Evolutionary conservation across 2,329 filamentous ascomycete species (phyloP).

Genomic region (Aspergillus neoniger): DNA sequence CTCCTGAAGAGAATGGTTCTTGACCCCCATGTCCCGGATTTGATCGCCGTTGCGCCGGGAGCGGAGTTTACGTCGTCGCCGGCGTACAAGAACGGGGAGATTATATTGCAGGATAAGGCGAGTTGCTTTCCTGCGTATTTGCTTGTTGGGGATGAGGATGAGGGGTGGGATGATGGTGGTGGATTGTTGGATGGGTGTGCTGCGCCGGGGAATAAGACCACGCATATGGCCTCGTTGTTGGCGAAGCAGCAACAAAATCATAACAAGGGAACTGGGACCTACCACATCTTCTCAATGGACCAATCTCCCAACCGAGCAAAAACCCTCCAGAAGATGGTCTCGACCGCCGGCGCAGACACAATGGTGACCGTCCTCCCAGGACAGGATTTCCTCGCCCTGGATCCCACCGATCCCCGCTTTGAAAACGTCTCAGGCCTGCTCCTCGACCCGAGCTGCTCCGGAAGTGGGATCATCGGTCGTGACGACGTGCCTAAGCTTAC

Average conservation of each 20-base stretch:
- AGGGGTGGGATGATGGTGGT: constrained; percentile 57
- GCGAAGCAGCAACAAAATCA: constrained; percentile 11
- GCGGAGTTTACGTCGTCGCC: constrained; percentile 71
- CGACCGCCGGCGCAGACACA: constrained; percentile 68
- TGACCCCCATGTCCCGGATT: constrained; percentile 79
- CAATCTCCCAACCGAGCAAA: constrained; percentile 59
- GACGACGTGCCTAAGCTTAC: constrained; percentile 73
- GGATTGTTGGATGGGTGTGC: constrained; percentile 91
- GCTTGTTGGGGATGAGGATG: constrained; percentile 63
- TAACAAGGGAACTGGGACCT: constrained; percentile 22
- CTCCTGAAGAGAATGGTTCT: constrained; percentile 44
- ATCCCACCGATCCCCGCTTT: constrained; percentile 65
- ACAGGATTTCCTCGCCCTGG: constrained; percentile 78
- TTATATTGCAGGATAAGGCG: constrained; percentile 95
- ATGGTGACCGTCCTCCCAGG: constrained; percentile 69
- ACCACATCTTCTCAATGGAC: constrained; percentile 55
- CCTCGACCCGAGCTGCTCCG: constrained; percentile 92
- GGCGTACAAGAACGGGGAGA: constrained; percentile 72
- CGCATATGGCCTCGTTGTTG: constrained; percentile 78
- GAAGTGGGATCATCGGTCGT: constrained; percentile 88
- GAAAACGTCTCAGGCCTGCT: constrained; percentile 75
- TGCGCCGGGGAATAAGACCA: constrained; percentile 96
- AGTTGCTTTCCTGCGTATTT: constrained; percentile 95
- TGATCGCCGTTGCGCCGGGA: constrained; percentile 74
- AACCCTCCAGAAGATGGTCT: constrained; percentile 82